These are phyloP conservation scores for Globisporangium yorkense DNA, from an alignment of 352 stramenopile species.

Conservation along the genomic window DNA sequence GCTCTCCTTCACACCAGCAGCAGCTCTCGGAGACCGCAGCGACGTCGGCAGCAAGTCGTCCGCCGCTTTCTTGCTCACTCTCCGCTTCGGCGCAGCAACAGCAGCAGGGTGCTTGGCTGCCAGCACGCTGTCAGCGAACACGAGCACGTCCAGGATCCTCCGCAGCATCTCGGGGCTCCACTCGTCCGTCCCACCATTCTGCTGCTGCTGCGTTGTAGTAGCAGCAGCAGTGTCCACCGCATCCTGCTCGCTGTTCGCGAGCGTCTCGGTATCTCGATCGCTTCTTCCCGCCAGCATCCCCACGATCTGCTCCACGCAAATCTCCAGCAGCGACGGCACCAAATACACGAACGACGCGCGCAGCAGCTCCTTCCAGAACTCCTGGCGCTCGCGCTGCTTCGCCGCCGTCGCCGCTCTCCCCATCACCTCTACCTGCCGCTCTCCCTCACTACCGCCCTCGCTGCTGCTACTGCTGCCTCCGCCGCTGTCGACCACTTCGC, in stretches of 20 bases:
- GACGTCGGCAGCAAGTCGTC: not conserved
- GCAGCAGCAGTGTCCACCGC: not conserved
- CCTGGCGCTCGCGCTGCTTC: slow-evolving; percentile 16
- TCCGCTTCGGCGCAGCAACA: slow-evolving; percentile 4
- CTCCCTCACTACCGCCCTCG: too few relatives aligned
- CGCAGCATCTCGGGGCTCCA: slow-evolving; percentile 14
- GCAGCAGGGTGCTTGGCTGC: slow-evolving; percentile 28
- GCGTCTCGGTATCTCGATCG: not conserved
- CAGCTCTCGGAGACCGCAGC: not conserved
- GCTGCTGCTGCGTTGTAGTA: not conserved
- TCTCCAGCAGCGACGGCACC: slow-evolving; percentile 57
- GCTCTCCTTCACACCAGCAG: not conserved
- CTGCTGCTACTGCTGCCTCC: too few relatives aligned
- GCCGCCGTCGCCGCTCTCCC: not conserved
- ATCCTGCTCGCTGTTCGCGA: not conserved
- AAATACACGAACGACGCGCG: slow-evolving; percentile 68
- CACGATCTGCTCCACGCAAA: slow-evolving; percentile 48
- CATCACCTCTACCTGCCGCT: not conserved
- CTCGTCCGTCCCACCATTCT: not conserved
- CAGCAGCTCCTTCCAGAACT: slow-evolving; percentile 66
- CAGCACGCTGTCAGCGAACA: slow-evolving; percentile 57
- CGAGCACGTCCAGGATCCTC: slow-evolving; percentile 36
- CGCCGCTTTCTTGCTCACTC: slow-evolving; percentile 4
- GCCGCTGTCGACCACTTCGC: slow-evolving; percentile 26
- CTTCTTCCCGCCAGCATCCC: slow-evolving; percentile 13